Evolutionary conservation across 2,329 filamentous ascomycete species (phyloP), one percentile per base, ranked within the genome.

Genomic region (Pezicula carpinea): DNA sequence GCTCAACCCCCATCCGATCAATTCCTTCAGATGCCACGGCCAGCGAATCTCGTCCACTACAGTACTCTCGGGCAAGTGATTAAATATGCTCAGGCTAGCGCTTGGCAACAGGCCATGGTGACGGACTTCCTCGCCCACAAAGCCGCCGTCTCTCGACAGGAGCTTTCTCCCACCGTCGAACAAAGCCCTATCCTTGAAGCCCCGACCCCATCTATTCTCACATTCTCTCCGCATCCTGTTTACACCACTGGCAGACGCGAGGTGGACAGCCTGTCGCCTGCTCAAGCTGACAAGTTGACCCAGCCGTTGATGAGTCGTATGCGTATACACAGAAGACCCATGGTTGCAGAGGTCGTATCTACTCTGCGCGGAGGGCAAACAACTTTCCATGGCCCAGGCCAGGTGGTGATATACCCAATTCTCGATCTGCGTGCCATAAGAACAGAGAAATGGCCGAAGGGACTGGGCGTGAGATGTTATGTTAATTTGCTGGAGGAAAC

Each of bases 351-450:
- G 2, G 43, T 64, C 47, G 64, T 72, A 3, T 64, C 66, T 7
- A 62, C 70, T 11, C 65, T 68, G n/a, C 83, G 93, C 46, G 93
- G 93, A 51, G 93, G 93, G 0, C 82, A 95, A 55, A 91, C 89
- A 0, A 97, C 93, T 3, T 97, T 96, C 70, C 93, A 99, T 64
- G 93, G 92, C 0, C 93, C 92, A 0, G 92, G 92, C 0, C 93
- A 99, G 65, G 70, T 95, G 41, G 87, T 96, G 31, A 81, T 91
- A n/a, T 99, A 95, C 73, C 89, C 92, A 3, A 80, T 96, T 43
- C 65, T 95, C n/a, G 89, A 96, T 65, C 76, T 97, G 47, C 80
- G 80, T 10, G 38, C 43, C 5, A 34, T 48, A n/a, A 42, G 21
- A 8, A 43, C 33, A 3, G 10, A 35, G 1, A 41, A 35, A 13